phyloP scores from a whole-genome alignment of 805 yeast genomes.

The Candida piceae region DNA sequence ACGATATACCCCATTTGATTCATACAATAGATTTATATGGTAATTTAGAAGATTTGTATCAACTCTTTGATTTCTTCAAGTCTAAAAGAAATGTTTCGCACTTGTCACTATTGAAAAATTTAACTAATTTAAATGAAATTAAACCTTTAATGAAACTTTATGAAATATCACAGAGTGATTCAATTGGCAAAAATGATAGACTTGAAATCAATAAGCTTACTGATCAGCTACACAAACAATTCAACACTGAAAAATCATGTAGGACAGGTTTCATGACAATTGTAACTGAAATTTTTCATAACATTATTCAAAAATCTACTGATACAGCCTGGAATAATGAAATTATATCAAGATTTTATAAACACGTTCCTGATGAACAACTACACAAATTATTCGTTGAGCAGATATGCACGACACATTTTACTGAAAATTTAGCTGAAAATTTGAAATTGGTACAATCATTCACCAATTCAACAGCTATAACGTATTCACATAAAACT shows the following conservation, averaged over 20 bases:
- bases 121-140: background rate
- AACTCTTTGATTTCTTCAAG: conserved; percentile 12
- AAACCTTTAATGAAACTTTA: background rate
- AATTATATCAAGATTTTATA: conserved; percentile 1
- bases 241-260: no score
- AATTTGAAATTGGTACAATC: conserved; percentile 2
- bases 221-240: no score
- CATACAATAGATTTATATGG: conserved; percentile 22
- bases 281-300: conserved; percentile 4
- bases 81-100: conserved; percentile 1
- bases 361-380: conserved; percentile 1
- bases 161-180: no score
- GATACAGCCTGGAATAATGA: background rate
- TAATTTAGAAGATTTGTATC: conserved; percentile 10
- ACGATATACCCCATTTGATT: conserved; percentile 7
- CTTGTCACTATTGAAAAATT: conserved; percentile 1
- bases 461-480: background rate
- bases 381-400: conserved; percentile 6
- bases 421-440: conserved; percentile 1
- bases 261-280: background rate
- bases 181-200: no score
- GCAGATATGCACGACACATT: conserved; percentile 2
- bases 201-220: no score
- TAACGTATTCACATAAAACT: background rate
- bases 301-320: conserved; percentile 1